phyloP scores from a whole-genome alignment of 441 rosid species.

The Gossypium davidsonii region DNA sequence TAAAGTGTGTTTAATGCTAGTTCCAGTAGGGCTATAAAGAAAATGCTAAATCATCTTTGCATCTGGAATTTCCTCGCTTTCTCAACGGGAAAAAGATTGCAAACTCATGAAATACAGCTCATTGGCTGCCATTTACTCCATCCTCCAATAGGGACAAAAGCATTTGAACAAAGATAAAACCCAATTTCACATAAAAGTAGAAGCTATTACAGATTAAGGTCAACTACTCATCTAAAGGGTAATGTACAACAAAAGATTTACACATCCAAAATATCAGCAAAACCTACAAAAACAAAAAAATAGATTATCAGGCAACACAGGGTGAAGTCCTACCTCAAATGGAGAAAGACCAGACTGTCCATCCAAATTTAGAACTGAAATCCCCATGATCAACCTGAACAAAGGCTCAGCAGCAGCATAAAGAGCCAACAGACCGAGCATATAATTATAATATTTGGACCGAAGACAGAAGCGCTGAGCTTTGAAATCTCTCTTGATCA shows the following conservation, averaged over 20 bases:
- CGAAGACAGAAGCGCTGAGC: conserved; percentile 60
- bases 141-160: neutral
- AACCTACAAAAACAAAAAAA: conserved; percentile 7
- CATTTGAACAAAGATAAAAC: neutral
- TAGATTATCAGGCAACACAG: neutral
- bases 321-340: conserved; percentile 54
- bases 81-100: neutral
- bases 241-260: neutral
- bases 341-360: conserved; percentile 72
- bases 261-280: neutral
- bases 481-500: conserved; percentile 54
- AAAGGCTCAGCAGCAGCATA: conserved; percentile 74
- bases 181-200: neutral
- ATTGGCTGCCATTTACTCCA: neutral
- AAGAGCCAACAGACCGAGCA: conserved; percentile 62
- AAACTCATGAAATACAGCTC: neutral
- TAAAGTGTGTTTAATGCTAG: neutral
- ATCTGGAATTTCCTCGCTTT: neutral
- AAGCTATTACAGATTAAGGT: neutral
- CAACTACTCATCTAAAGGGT: neutral
- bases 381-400: conserved; percentile 76
- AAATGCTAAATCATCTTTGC: neutral
- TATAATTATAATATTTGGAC: conserved; percentile 62
- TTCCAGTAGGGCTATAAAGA: neutral
- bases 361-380: conserved; percentile 72